phyloP scores from a whole-genome alignment of 2,329 filamentous ascomycete species.

The Teratosphaeria pseudoeucalypti region DNA sequence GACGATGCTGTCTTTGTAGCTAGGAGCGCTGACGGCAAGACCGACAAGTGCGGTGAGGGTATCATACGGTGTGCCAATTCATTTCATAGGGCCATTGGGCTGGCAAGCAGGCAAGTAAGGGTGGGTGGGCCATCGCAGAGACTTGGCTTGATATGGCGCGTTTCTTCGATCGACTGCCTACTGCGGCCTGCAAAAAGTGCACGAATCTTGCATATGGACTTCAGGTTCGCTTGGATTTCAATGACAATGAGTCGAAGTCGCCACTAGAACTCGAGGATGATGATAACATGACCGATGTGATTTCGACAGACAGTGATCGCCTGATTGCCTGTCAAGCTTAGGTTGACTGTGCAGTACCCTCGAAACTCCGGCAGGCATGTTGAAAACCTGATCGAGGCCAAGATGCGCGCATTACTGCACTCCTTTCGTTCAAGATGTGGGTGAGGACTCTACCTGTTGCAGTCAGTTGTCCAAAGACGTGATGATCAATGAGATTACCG shows the following conservation, averaged over 20 bases:
- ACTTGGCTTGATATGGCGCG: too few relatives aligned
- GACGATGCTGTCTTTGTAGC: neutral
- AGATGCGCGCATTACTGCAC: neutral
- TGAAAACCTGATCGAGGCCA: neutral
- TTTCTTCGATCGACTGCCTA: too few relatives aligned
- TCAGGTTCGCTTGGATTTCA: too few relatives aligned
- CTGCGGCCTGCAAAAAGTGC: too few relatives aligned
- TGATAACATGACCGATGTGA: too few relatives aligned
- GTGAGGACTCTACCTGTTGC: neutral
- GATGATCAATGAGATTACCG: neutral
- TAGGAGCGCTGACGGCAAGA: neutral
- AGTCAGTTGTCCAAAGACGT: neutral
- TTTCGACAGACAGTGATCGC: too few relatives aligned
- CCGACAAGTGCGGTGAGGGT: neutral
- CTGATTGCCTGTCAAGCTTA: too few relatives aligned
- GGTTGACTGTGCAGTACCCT: too few relatives aligned
- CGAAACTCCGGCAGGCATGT: neutral
- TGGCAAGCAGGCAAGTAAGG: neutral
- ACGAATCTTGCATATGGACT: too few relatives aligned
- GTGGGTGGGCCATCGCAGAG: too few relatives aligned
- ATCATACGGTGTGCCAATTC: neutral
- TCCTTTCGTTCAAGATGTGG: neutral
- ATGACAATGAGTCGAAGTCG: too few relatives aligned
- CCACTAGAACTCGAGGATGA: too few relatives aligned
- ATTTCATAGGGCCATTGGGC: neutral